Conservation (phyloP, 441 rosid species). For the Mallotus repandus region DNA sequence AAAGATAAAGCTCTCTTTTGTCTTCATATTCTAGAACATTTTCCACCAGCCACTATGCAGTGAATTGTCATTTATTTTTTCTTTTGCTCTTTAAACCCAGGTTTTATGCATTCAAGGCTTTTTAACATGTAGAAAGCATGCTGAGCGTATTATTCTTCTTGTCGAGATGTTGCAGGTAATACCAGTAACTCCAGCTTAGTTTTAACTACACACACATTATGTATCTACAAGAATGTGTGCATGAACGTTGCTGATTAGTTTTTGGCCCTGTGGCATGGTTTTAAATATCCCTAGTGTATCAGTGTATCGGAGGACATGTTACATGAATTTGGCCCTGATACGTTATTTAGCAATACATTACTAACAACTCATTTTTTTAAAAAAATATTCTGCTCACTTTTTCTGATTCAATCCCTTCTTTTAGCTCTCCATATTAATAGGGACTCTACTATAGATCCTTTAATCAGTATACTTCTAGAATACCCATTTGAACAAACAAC, state of each 20-base stretch:
- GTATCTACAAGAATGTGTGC: background rate
- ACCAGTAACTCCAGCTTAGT: conserved; percentile 4
- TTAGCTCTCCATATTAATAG: no score
- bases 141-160: conserved; percentile 89
- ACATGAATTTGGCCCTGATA: no score
- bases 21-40: conserved; percentile 4
- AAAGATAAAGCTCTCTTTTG: conserved; percentile 21
- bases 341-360: no score
- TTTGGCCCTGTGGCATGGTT: background rate
- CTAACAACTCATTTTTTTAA: no score
- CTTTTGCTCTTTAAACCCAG: conserved; percentile 38
- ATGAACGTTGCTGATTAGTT: background rate
- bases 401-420: no score
- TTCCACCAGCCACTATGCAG: background rate
- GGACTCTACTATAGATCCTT: no score
- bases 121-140: conserved; percentile 96
- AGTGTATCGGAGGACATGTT: no score
- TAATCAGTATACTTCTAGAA: no score
- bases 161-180: conserved; percentile 98
- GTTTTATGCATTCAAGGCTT: conserved; percentile 98
- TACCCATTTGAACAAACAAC: no score
- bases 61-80: background rate
- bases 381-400: no score
- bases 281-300: no score
- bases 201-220: background rate